phyloP scores from a whole-genome alignment of 2,329 filamentous ascomycete genomes.

The Nemania sp. region DNA sequence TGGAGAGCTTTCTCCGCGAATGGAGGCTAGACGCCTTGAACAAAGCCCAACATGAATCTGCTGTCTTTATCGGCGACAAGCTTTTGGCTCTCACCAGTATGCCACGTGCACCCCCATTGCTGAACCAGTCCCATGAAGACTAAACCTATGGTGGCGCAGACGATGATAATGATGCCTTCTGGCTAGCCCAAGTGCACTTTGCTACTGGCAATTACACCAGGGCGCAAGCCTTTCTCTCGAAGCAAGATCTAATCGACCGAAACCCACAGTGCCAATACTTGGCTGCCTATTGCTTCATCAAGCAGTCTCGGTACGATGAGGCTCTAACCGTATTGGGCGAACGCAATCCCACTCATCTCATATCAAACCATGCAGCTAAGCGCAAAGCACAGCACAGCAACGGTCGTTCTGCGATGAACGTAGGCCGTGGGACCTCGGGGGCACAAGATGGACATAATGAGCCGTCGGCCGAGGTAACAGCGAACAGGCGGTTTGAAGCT shows the following conservation, averaged over 20 bases:
- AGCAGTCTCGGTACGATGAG: constrained; percentile 87
- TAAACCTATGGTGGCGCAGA: constrained; percentile 62
- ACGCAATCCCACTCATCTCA: constrained; percentile 88
- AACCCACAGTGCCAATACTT: constrained; percentile 91
- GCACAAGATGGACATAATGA: constrained; percentile 37
- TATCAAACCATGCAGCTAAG: constrained; percentile 64
- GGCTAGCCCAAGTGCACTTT: constrained; percentile 98
- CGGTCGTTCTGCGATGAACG: constrained; percentile 28
- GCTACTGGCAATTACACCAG: constrained; percentile 92
- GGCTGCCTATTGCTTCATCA: constrained; percentile 90
- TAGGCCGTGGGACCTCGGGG: constrained; percentile 30
- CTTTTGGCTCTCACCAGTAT: constrained; percentile 88
- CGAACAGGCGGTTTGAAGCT: constrained; percentile 84
- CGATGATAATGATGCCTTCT: constrained; percentile 92
- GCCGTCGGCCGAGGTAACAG: constrained; percentile 65
- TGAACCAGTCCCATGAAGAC: constrained; percentile 19
- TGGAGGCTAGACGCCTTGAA: constrained; percentile 96
- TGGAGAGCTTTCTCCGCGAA: constrained; percentile 91
- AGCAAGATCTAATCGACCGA: constrained; percentile 78
- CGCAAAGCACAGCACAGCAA: constrained; percentile 71
- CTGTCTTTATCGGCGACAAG: constrained; percentile 97
- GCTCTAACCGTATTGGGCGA: constrained; percentile 86
- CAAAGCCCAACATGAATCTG: constrained; percentile 94
- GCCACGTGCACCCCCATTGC: constrained; percentile 36
- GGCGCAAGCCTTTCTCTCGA: constrained; percentile 81